Conservation (phyloP, 257 asterid genomes). For the Sherardia arvensis region DNA sequence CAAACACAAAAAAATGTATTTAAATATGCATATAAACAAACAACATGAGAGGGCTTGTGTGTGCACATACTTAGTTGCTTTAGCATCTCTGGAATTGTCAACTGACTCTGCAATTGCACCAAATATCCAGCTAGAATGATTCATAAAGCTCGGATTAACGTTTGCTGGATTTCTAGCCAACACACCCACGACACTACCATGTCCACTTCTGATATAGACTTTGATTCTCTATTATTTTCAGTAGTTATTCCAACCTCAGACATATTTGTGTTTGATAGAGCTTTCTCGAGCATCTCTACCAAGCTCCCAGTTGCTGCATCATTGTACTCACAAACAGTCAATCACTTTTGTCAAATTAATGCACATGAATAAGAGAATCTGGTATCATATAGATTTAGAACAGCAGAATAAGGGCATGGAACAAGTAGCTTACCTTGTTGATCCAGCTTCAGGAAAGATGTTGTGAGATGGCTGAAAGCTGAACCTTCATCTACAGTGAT, state of each 20-base stretch:
- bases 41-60: constrained; percentile 9
- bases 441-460: constrained; percentile 20
- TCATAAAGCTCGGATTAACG: constrained; percentile 65
- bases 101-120: constrained; percentile 87
- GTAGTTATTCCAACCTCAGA: constrained; percentile 25
- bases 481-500: constrained; percentile 25
- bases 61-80: constrained; percentile 54
- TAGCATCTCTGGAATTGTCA: constrained; percentile 80
- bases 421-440: constrained; percentile 26
- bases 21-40: background rate
- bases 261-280: constrained; percentile 31
- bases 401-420: background rate
- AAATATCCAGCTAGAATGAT: constrained; percentile 80
- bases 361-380: background rate
- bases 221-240: constrained; percentile 18
- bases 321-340: constrained; percentile 7
- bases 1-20: background rate
- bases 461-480: constrained; percentile 19
- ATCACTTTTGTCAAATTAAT: background rate
- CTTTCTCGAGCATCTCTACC: constrained; percentile 26
- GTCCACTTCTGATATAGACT: constrained; percentile 17
- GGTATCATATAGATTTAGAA: background rate
- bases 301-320: constrained; percentile 20
- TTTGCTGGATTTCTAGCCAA: constrained; percentile 36
- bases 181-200: constrained; percentile 20